Evolutionary conservation across 805 yeast genomes (phyloP).

Genomic region (Candida arabinofermentans): DNA sequence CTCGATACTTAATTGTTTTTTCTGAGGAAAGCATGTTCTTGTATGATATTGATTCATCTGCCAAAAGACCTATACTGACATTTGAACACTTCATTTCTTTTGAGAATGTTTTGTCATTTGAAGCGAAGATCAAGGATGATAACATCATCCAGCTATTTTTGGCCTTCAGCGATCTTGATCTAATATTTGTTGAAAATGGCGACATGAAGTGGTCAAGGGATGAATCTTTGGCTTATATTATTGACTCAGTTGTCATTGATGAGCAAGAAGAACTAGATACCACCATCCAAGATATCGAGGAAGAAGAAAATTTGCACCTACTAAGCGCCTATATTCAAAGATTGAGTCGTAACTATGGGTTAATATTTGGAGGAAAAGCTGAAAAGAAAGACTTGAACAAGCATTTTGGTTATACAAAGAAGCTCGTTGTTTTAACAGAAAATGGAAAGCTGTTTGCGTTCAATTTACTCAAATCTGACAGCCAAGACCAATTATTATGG

Average conservation of each 20-base stretch:
- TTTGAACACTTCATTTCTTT: conserved; percentile 15
- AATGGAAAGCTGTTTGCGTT: conserved; percentile 41
- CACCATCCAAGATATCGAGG: conserved; percentile 25
- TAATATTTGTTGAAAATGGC: conserved; percentile 21
- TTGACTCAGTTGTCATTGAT: conserved; percentile 32
- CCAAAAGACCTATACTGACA: neutral
- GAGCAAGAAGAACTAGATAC: conserved; percentile 17
- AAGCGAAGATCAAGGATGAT: conserved; percentile 7
- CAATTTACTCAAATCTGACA: conserved; percentile 32
- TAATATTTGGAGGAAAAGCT: conserved; percentile 12
- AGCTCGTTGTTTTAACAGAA: conserved; percentile 37
- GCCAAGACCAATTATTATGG: conserved; percentile 33
- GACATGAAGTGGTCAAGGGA: conserved; percentile 39
- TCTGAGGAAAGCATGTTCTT: conserved; percentile 11
- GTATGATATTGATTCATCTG: conserved; percentile 17
- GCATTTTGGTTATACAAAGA: conserved; percentile 45
- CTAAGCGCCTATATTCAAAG: conserved; percentile 32
- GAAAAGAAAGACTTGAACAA: conserved; percentile 13
- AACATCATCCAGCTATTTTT: conserved; percentile 11
- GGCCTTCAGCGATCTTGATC: conserved; percentile 11
- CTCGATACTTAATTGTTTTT: conserved; percentile 18
- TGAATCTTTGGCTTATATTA: conserved; percentile 37
- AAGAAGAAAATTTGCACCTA: conserved; percentile 29
- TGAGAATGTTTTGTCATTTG: conserved; percentile 13
- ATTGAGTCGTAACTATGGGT: conserved; percentile 26